Evolutionary conservation across 805 yeast genomes (phyloP).

Genomic region (Saturnispora dispora): DNA sequence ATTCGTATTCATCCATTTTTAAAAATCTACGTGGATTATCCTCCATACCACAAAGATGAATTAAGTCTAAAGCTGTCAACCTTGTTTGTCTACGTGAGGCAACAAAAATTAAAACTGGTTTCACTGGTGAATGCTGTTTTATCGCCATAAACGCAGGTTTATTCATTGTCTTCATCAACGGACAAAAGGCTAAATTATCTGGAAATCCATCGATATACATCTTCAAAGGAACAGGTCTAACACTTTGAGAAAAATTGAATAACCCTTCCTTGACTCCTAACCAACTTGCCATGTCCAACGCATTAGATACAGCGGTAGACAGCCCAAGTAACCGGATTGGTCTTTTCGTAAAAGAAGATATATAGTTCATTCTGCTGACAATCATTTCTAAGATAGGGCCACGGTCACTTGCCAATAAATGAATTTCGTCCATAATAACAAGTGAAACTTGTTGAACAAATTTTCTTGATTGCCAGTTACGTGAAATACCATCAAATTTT

Average conservation of each 20-base stretch:
- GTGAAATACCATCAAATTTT: conserved; percentile 79
- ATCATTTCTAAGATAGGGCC: conserved; percentile 85
- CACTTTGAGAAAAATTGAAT: conserved; percentile 73
- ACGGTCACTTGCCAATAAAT: conserved; percentile 73
- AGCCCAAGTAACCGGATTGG: conserved; percentile 64
- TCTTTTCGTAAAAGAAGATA: conserved; percentile 48
- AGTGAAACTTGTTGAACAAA: conserved; percentile 68
- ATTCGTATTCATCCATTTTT: conserved; percentile 55
- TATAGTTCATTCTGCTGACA: conserved; percentile 78
- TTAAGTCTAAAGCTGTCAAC: conserved; percentile 68
- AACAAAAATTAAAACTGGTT: conserved; percentile 79
- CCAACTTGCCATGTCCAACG: conserved; percentile 83
- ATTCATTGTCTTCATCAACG: conserved; percentile 81
- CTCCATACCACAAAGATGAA: conserved; percentile 72
- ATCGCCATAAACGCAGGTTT: conserved; percentile 90
- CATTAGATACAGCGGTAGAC: conserved; percentile 82
- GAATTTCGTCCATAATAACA: conserved; percentile 81
- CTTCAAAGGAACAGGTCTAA: conserved; percentile 76
- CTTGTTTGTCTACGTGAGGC: conserved; percentile 80
- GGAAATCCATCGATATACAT: conserved; percentile 86
- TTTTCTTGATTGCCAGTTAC: conserved; percentile 74
- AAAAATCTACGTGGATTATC: conserved; percentile 66
- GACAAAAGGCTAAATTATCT: conserved; percentile 71
- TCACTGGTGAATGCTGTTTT: conserved; percentile 77
- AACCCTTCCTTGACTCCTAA: conserved; percentile 64